A percentile compares a stretch with the other conserved stretches of the same genome.
Conservation (phyloP, 176 grass and related monocot genomes). For the Oryza coarctata region DNA sequence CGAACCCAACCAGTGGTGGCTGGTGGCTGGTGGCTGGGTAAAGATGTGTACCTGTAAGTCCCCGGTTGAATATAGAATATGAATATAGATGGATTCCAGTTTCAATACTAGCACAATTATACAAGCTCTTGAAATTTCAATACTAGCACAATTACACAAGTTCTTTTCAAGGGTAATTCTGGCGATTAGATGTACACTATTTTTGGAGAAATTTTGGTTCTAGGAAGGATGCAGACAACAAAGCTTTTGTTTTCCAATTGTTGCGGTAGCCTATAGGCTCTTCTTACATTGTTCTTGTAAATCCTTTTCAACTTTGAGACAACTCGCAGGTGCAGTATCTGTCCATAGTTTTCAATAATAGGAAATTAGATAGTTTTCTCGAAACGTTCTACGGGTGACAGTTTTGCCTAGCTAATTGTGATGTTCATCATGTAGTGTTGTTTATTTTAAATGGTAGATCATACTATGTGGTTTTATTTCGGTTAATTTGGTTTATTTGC, state of each 20-base stretch:
- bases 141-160: no score
- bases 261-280: constrained; percentile 29
- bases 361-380: not conserved
- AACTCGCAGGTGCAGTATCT: not conserved
- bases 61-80: constrained; percentile 14
- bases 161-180: constrained; percentile 18
- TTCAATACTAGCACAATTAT: not conserved
- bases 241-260: constrained; percentile 5
- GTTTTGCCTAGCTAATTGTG: constrained; percentile 7
- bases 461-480: not conserved
- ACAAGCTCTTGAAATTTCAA: not conserved
- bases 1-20: constrained; percentile 6
- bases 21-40: not conserved
- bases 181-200: constrained; percentile 29
- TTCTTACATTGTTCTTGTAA: constrained; percentile 30
- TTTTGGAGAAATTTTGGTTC: constrained; percentile 9
- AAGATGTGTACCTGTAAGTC: constrained; percentile 14
- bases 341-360: not conserved
- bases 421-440: not conserved
- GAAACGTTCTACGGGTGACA: not conserved
- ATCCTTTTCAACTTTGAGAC: constrained; percentile 14
- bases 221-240: not conserved
- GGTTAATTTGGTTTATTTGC: not conserved
- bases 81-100: constrained; percentile 22
- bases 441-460: not conserved